These are phyloP conservation scores for Thelonectria olida DNA, from an alignment of 2,329 filamentous ascomycete species.

Conservation along the genomic window DNA sequence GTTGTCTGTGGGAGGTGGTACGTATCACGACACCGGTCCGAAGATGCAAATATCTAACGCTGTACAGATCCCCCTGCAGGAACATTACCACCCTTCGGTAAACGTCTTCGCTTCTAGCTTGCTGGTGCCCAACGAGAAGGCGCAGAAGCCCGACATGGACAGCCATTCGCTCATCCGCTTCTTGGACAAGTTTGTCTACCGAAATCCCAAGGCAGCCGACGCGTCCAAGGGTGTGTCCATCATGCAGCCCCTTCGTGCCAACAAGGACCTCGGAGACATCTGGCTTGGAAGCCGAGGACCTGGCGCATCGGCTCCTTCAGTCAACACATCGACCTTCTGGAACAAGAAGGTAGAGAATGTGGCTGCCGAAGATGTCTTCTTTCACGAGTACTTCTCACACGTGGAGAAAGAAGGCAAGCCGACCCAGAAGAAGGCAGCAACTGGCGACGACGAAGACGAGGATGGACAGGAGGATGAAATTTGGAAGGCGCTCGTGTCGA, in stretches of 20 bases:
- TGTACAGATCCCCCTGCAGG: slow-evolving; percentile 48
- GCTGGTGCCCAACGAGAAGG: slow-evolving; percentile 73
- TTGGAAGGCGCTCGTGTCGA: slow-evolving; percentile 89
- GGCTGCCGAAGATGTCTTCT: slow-evolving; percentile 93
- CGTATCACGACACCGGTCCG: slow-evolving; percentile 40
- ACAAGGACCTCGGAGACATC: slow-evolving; percentile 63
- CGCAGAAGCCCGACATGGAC: slow-evolving; percentile 88
- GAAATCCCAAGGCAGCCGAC: slow-evolving; percentile 81
- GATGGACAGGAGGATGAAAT: slow-evolving; percentile 81
- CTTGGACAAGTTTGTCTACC: slow-evolving; percentile 98
- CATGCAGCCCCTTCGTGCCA: slow-evolving; percentile 85
- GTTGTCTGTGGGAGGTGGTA: slow-evolving; percentile 92
- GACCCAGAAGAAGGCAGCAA: slow-evolving; percentile 59
- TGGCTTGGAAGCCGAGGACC: slow-evolving; percentile 63
- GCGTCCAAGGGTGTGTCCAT: slow-evolving; percentile 83
- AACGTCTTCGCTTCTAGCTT: slow-evolving; percentile 81
- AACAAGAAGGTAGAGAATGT: slow-evolving; percentile 89
- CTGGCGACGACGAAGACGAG: slow-evolving; percentile 56
- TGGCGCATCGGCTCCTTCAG: slow-evolving; percentile 49
- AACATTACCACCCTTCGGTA: slow-evolving; percentile 94
- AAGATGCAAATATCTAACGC: slow-evolving; percentile 30
- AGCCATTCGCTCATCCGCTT: slow-evolving; percentile 94
- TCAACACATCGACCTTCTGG: slow-evolving; percentile 94
- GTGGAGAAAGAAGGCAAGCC: slow-evolving; percentile 69
- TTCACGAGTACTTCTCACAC: slow-evolving; percentile 94